phyloP scores from a whole-genome alignment of 2,329 filamentous ascomycete species.

The Aureobasidium sp. region DNA sequence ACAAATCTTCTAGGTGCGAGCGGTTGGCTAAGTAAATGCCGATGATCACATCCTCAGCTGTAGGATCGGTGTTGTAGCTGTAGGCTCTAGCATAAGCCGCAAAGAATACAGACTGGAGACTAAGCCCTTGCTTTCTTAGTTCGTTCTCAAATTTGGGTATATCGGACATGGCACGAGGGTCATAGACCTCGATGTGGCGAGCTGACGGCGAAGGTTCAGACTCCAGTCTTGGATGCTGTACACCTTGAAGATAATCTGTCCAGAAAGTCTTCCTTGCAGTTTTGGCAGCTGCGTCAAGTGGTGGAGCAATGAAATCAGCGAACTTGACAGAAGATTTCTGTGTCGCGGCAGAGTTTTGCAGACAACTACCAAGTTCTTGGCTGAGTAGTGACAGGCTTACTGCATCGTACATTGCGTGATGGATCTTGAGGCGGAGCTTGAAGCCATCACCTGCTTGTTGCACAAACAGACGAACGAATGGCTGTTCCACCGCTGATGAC shows the following conservation, averaged over 20 bases:
- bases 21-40: constrained; percentile 83
- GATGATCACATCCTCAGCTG: constrained; percentile 48
- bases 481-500: not conserved
- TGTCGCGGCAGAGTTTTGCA: constrained; percentile 28
- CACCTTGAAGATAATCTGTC: constrained; percentile 39
- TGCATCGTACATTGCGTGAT: constrained; percentile 85
- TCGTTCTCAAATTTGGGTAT: constrained; percentile 35
- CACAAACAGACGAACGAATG: constrained; percentile 20
- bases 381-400: constrained; percentile 65
- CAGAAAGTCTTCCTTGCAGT: constrained; percentile 41
- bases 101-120: constrained; percentile 68
- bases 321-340: constrained; percentile 25
- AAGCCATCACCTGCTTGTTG: constrained; percentile 17
- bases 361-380: constrained; percentile 39
- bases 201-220: constrained; percentile 16
- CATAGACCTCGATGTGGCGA: constrained; percentile 39
- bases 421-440: constrained; percentile 49
- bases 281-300: constrained; percentile 17
- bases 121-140: constrained; percentile 50
- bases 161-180: constrained; percentile 40
- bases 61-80: constrained; percentile 24
- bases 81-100: constrained; percentile 58
- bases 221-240: constrained; percentile 21
- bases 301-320: constrained; percentile 35
- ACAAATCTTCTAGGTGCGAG: constrained; percentile 44